Evolutionary conservation across 2,329 filamentous ascomycete genomes (phyloP).

Genomic region (Colletotrichum filicis): DNA sequence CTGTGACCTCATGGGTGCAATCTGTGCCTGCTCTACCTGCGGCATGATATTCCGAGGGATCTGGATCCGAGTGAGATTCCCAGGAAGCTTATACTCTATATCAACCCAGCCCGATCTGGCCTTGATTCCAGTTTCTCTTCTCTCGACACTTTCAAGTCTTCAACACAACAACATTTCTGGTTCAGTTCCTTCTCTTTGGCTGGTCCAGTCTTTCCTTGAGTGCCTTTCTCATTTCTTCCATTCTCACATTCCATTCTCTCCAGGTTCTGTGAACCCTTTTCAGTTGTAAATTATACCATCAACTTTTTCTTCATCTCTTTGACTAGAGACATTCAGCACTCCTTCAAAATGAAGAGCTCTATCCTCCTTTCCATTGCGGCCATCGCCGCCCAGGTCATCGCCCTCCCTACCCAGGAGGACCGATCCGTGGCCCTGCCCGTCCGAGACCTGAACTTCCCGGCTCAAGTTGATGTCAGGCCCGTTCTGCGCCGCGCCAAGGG

Average conservation of each 20-base stretch:
- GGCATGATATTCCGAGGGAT: conserved; percentile 10
- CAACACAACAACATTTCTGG: conserved; percentile 10
- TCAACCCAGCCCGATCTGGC: conserved; percentile 24
- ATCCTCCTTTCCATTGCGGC: conserved; percentile 33
- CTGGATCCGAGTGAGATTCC: conserved; percentile 15
- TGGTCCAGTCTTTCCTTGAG: conserved; percentile 30
- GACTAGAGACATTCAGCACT: not conserved
- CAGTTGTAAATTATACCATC: not conserved
- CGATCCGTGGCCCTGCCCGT: conserved; percentile 22
- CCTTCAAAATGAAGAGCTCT: conserved; percentile 34
- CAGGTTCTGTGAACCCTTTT: conserved; percentile 33
- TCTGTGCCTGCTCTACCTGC: conserved; percentile 4
- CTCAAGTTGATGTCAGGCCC: conserved; percentile 6
- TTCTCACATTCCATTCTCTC: conserved; percentile 14
- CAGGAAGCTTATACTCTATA: conserved; percentile 27
- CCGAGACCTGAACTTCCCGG: conserved; percentile 9
- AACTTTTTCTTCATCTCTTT: not conserved
- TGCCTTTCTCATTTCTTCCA: conserved; percentile 10
- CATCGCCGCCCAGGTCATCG: conserved; percentile 34
- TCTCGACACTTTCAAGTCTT: conserved; percentile 18
- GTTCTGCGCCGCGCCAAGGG: conserved; percentile 23
- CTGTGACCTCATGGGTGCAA: conserved; percentile 18
- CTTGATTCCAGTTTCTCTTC: not conserved
- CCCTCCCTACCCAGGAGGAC: conserved; percentile 22
- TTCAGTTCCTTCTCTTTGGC: conserved; percentile 33